Base-by-base conservation (phyloP, 345 rosid species). In the Acer yangbiense region DNA sequence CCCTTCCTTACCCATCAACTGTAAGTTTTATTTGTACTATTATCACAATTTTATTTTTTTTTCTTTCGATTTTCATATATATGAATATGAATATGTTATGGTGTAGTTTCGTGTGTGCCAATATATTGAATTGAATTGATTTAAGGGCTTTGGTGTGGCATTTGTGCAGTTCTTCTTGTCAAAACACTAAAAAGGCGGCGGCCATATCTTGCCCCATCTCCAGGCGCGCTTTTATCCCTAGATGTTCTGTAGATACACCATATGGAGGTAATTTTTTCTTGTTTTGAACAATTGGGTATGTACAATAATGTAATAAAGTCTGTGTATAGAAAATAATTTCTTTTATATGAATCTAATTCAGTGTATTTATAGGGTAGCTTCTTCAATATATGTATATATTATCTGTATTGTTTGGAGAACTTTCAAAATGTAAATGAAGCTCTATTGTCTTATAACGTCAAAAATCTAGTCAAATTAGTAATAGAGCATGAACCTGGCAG, bases 171-270 rank as follows among this genome's bases (percentile, higher is more conserved):
- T 73, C 71, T 69, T 72, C 69, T 44, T 41, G 65, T 48, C 75
- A 81, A 65, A 85, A 17, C 44, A 11, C 54, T 14, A 82, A 48
- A 39, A 77, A 83, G 77, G 74, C 76, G 11, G 52, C 77, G 73
- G 69, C 69, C 76, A n/a, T 10, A 18, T 74, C n/a, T 77, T 32
- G 44, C 58, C 80, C 88, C 9, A 46, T 14, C 83, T 70, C 76
- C 0, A 78, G 86, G 85, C 81, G 81, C 72, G 85, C 71, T 23
- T 79, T 64, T 80, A 71, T 69, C 73, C 83, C 82, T 63, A 86
- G 77, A 77, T 95, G 98, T 81, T 79, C 95, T 5, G 77, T 83
- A 44, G 90, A 87, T 77, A 81, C 90, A 21, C 87, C 97, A 0
- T 86, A 82, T 77, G 98, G 88, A 88, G 97, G 98, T 95, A 84